phyloP scores from a whole-genome alignment of 768 basidiomycete genomes.

The Termitomyces sp. region DNA sequence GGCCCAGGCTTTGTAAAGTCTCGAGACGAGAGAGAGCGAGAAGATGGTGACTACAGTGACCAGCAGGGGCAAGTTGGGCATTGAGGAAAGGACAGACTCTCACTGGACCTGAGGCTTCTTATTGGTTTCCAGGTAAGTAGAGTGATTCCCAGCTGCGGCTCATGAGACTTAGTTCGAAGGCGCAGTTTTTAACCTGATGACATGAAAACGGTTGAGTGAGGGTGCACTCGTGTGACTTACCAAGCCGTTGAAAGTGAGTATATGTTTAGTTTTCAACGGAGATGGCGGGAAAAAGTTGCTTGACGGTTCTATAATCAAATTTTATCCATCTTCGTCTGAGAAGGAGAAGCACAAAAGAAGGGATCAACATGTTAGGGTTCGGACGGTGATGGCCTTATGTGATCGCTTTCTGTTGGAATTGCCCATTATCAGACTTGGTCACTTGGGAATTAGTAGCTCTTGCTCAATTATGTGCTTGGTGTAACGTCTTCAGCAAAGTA shows the following conservation, averaged over 20 bases:
- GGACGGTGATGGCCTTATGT: too few species aligned
- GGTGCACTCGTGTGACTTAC: neutral
- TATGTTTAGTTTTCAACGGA: neutral
- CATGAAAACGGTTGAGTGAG: neutral
- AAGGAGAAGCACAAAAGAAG: too few species aligned
- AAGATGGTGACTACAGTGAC: neutral
- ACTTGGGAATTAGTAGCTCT: too few species aligned
- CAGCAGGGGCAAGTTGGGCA: neutral
- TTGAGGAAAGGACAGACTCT: neutral
- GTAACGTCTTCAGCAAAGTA: too few species aligned
- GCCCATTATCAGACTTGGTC: too few species aligned
- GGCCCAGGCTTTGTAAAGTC: conserved; percentile 1
- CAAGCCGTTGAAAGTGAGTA: neutral
- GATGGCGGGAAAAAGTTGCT: neutral
- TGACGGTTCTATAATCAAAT: neutral
- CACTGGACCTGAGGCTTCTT: neutral
- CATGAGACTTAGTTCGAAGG: neutral
- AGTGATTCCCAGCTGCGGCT: neutral
- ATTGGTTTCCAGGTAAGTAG: neutral
- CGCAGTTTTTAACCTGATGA: neutral
- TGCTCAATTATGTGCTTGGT: too few species aligned
- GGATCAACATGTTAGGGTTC: too few species aligned
- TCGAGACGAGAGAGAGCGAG: neutral
- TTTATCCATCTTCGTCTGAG: too few species aligned
- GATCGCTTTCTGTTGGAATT: too few species aligned